Evolutionary conservation across 2,329 filamentous ascomycete genomes (phyloP), one percentile per base, ranked within the genome.

Genomic region (Trichoderma aggressivum): DNA sequence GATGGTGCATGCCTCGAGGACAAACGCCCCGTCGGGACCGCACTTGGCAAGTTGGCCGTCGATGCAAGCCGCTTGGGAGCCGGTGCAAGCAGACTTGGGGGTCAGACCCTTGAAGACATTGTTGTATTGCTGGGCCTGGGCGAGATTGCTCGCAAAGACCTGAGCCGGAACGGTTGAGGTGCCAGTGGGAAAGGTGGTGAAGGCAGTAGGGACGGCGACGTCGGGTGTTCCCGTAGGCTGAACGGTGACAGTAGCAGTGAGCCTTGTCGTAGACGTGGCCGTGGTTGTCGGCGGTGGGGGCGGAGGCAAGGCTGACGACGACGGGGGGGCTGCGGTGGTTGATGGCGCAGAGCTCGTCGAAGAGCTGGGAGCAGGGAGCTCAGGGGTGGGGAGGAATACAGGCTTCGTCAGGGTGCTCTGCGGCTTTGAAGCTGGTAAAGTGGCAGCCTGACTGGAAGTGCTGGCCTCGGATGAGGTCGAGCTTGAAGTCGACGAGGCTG

Each of bases 41-140:
- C 88, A 90, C 16, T 77, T 76, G n/a, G 81, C 87, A 5, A 86
- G 75, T 63, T 84, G 81, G 26, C 86, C 85, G 16, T 80, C 77
- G 58, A 90, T 84, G 68, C 88, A 90, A 5, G 87, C 87, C 3
- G 83, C 81, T 71, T 89, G 85, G 30, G 80, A 80, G 1, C 76
- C 67, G 0, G 74, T 76, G 75, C 88, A 90, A 64, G 84, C 80
- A 3, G 86, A 84, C 24, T 83, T 74, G 7, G 82, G 78, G 1
- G 82, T 84, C 39, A 87, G 78, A 1, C 74, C 77, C 30, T 81
- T 80, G 72, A 86, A 88, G 28, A 85, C 73, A 11, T 78, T 73
- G 76, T 90, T 90, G 75, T 86, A 83, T 3, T 77, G 71, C 53
- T 80, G 78, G 11, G 86, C 85, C 43, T 80, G 74, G 11, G 80